Evolutionary conservation across 306 rosid genomes (phyloP), one percentile per base, ranked within the genome.

Genomic region (Malus sylvestris): DNA sequence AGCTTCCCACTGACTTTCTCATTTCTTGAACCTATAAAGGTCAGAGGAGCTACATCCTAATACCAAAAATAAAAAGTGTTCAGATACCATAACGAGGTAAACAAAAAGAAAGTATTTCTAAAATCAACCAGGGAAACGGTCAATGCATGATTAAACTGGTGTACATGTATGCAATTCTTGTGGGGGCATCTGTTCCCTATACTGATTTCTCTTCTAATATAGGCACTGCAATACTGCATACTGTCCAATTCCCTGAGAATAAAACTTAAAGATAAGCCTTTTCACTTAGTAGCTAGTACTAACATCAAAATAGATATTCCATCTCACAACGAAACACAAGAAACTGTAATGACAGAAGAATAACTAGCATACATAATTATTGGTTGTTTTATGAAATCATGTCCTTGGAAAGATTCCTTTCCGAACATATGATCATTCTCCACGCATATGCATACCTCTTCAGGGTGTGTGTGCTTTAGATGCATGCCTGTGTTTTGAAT

Each of bases 141-240:
- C 42, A 22, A 49, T 29, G 25, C 58, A 75, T 30, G 30, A 72
- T 13, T 32, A 33, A 93, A 97, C 93, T 92, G 98, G 97, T 95
- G 76, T 95, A 97, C 98, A 95, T 95, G 88, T 95, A 95, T 69
- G 97, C 97, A 73, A 95, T 95, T 87, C 98, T 83, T 72, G 98
- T 95, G 19, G 98, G 97, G 68, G 97, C 98, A 73, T 92, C 98
- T 0, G 98, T 92, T 69, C 97, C 98, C 98, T 97, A 95, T 68
- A 95, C 98, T 57, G 98, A 95, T 84, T 92, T 95, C 80, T 95
- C 97, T 82, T 95, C 97, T 4, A 95, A 86, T 66, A 92, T 92
- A 57, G 98, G 97, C 60, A 95, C 97, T 0, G 97, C 98, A 75
- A 97, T 55, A 95, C 98, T 0, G 97, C 98, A 76, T 95, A 92